Base-by-base conservation (phyloP, 495 filamentous ascomycete genomes). In the Talaromyces borbonicus region DNA sequence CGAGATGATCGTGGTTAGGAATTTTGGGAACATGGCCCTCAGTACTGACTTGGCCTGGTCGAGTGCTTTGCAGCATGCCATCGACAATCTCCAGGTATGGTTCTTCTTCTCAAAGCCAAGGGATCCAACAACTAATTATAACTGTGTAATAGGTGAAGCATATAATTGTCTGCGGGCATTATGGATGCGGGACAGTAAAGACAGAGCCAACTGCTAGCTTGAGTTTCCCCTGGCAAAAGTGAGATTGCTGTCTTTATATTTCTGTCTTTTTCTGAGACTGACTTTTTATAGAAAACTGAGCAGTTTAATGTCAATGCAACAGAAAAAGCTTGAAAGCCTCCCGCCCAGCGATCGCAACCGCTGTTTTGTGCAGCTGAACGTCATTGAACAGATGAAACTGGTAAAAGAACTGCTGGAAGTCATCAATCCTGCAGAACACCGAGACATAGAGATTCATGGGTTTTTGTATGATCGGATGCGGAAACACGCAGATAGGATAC, bases 141-240 rank as follows among this genome's bases (percentile, higher is more conserved):
- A 51, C 44, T n/a, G 6, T 39, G 1, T 39, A 4, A 18, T 30
- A 70, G 63, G 66, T 67, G 14, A 56, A 61, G 5, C 65, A 71
- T 37, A 63, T 71, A 19, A 53, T 69, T 18, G 51, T 71, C 15
- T 69, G 66, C 47, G 68, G 65, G 2, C 68, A 71, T 42, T 69
- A 69, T 23, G 63, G 56, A 18, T 71, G 68, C 52, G 57, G 55
- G 5, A 54, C 67, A 27, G 56, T 71, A 5, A 61, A 54, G 42
- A 32, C 57, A n/a, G 41, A 46, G 7, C 49, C 55, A 22, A 46
- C 51, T 26, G 43, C 54, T 12, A 54, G 54, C 2, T 30, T 59
- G 25, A 38, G 50, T 25, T 53, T 53, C 5, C 56, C 51, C 8
- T 58, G 56, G 56, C 42, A 27, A 25, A 54, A 49, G 56, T 52